These are phyloP conservation scores for Neurospora cerealis DNA, from an alignment of 495 filamentous ascomycete genomes.

Conservation along the genomic window DNA sequence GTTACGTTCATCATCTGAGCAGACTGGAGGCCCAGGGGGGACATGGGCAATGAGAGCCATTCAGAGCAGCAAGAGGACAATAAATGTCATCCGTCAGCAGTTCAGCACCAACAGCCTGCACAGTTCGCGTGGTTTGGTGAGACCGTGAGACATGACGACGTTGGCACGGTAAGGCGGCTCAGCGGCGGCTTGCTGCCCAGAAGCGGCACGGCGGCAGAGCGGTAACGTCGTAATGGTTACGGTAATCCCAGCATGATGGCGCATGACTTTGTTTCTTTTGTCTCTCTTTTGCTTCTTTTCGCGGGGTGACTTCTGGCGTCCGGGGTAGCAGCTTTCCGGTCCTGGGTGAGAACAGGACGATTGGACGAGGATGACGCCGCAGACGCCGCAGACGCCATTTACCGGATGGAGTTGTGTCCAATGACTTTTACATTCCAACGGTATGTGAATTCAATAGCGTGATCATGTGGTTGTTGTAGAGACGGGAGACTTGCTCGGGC, in stretches of 20 bases:
- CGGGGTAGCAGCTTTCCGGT: neutral
- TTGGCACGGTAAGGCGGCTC: neutral
- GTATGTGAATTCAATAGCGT: neutral
- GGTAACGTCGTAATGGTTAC: neutral
- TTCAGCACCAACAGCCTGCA: neutral
- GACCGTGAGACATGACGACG: too few species aligned
- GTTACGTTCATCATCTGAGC: neutral
- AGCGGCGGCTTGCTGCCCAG: neutral
- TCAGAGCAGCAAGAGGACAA: neutral
- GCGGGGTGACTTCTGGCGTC: neutral
- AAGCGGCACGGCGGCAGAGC: neutral
- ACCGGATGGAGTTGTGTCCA: neutral
- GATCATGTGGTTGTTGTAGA: neutral
- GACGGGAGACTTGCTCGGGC: too few species aligned
- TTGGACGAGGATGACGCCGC: neutral
- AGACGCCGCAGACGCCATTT: neutral
- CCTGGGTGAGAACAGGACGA: neutral
- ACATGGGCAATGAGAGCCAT: too few species aligned
- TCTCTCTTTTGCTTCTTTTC: neutral
- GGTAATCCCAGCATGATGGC: neutral
- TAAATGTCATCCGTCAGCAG: neutral
- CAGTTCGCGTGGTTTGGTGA: neutral
- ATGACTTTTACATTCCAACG: neutral
- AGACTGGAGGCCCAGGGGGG: too few species aligned
- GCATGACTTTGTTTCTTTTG: neutral